Evolutionary conservation across 2,329 filamentous ascomycete species (phyloP).

Genomic region (Pseudogymnoascus sp.): DNA sequence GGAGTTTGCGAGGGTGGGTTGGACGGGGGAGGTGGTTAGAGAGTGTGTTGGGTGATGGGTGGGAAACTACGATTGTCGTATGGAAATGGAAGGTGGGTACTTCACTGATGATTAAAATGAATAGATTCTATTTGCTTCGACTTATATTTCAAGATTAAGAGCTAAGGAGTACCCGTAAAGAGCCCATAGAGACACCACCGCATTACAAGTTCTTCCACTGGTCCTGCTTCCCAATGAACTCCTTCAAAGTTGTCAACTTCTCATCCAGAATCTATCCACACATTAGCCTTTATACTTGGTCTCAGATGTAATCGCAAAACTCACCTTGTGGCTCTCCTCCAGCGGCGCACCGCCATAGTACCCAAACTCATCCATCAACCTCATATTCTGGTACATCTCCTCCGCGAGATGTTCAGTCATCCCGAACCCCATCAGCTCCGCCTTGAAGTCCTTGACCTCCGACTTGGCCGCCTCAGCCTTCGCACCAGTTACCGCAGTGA

Average conservation of each 20-base stretch:
- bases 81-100: background rate
- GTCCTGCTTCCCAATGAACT: conserved; percentile 27
- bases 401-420: conserved; percentile 34
- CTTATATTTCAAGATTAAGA: background rate
- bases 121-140: background rate
- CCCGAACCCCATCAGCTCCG: conserved; percentile 28
- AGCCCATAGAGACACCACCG: background rate
- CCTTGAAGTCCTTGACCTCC: conserved; percentile 35
- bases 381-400: conserved; percentile 46
- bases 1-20: conserved; percentile 38
- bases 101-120: background rate
- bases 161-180: background rate
- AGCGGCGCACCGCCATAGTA: conserved; percentile 42
- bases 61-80: background rate
- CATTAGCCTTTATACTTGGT: background rate
- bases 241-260: conserved; percentile 35
- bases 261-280: conserved; percentile 28
- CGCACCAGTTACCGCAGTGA: conserved; percentile 34
- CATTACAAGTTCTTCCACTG: background rate
- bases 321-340: conserved; percentile 29
- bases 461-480: conserved; percentile 29
- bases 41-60: conserved; percentile 12
- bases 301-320: background rate
- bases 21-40: conserved; percentile 31
- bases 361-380: conserved; percentile 42